Conservation (phyloP, 495 filamentous ascomycete species). For the Xylaria bambusicola region DNA sequence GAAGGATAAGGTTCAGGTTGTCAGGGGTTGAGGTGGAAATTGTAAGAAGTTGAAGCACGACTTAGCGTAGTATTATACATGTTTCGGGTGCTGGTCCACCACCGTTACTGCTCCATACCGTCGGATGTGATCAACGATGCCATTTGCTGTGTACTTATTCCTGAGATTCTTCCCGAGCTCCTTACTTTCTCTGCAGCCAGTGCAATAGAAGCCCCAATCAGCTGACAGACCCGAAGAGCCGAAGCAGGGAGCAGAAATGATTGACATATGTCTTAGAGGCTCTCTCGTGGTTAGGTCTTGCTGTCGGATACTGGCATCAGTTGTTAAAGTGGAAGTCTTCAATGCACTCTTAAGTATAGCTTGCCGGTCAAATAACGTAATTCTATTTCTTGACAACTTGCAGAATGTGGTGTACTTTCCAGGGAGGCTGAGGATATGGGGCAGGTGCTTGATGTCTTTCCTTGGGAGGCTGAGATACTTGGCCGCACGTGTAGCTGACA, state of each 20-base stretch:
- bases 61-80: too few species aligned
- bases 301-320: not conserved
- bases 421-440: conserved; percentile 17
- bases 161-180: not conserved
- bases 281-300: conserved; percentile 16
- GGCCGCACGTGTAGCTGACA: not conserved
- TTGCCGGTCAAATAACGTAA: not conserved
- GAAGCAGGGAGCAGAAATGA: conserved; percentile 23
- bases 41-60: too few species aligned
- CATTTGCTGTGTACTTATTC: conserved; percentile 15
- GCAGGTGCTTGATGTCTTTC: conserved; percentile 7
- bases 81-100: too few species aligned
- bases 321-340: not conserved
- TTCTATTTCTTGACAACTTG: not conserved
- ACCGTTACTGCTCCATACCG: not conserved
- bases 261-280: conserved; percentile 19
- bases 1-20: too few species aligned
- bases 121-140: conserved; percentile 8
- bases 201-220: conserved; percentile 22
- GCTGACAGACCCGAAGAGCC: not conserved
- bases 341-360: not conserved
- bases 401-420: conserved; percentile 7
- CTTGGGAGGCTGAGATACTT: not conserved
- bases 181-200: conserved; percentile 13
- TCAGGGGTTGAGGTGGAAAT: too few species aligned